Evolutionary conservation across 2,329 filamentous ascomycete genomes (phyloP), one percentile per base, ranked within the genome.

Genomic region (Cladosporium halotolerans): DNA sequence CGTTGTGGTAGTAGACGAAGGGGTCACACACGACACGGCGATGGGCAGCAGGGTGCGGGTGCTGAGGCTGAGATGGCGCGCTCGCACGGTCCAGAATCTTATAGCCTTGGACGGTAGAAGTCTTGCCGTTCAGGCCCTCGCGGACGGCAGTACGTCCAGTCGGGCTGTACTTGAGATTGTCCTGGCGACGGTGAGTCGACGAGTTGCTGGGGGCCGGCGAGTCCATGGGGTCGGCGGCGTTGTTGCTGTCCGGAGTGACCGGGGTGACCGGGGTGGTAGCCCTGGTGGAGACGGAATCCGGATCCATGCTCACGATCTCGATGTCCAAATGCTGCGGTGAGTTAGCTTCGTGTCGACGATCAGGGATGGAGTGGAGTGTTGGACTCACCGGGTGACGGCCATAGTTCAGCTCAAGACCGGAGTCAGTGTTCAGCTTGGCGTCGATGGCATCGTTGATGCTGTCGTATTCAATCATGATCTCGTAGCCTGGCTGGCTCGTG

Each of bases 141-240:
- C 19, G 34, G n/a, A n/a, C 32, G 34, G 36, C 46, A 39, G 46
- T 49, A 31, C 46, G 46, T 9, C 46, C 46, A 19, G 36, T 49
- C 4, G 46, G 36, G 28, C 46, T 49, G 46, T 41, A 49, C 28
- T 11, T 38, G 11, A 38, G 36, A 11, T 11, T 11, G 9, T 38
- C 16, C 16, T 18, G 16, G 16, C 16, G 16, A 18, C 16, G 16
- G 16, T 18, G 16, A 18, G 16, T 18, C 16, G 16, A 18, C 16
- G 16, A 18, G 16, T 18, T 18, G 16, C 16, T 18, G 16, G 16
- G 16, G 16, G 16, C 16, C 16, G 16, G 16, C 16, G 16, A 18
- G 16, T 18, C 16, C 16, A 18, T 18, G 16, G 16, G 16, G 16
- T 18, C 16, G 16, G 16, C 16, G 16, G 16, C 16, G 16, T 18